Base-by-base conservation (phyloP, 176 grass and related monocot genomes). In the Rhynchospora breviuscula region DNA sequence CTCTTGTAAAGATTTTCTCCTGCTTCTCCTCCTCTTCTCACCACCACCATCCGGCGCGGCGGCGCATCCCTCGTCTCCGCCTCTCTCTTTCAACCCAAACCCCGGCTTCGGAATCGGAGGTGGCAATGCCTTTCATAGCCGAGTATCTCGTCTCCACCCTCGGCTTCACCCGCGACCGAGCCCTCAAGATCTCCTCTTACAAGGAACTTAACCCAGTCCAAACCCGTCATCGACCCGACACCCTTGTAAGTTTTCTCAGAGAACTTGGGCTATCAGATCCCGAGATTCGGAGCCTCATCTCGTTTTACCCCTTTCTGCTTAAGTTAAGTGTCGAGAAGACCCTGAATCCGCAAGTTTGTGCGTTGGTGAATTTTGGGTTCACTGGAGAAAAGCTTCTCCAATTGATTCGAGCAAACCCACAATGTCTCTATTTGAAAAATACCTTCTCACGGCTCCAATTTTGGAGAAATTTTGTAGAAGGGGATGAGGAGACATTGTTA, bases 121-220 rank as follows among this genome's bases (percentile, higher is more conserved):
- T 25, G 19, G 40, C 65, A 9, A 25, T 81, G 35, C 79, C 79
- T 33, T 52, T 81, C 60, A 81, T 67, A 47, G 59, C 60, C 18
- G 60, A 63, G 10, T 75, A 51, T 63, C 58, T 64, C 58, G n/a
- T 67, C 79, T 81, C 79, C 59, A 67, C 61, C 57, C 51, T 82
- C 11, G 44, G 45, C 8, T 82, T 82, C 79, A 26, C 60, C 40
- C 19, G 2, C 21, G 79, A 31, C 29, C 21, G 44, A 25, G 79
- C 62, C 8, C 59, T 82, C 70, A 78, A 45, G 23, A 12, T 77
- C 12, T 62, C 12, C 43, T 25, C 35, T 47, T 21, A 9, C 45
- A 64, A 3, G 21, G 6, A 23, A 2, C 6, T 82, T 17, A 8
- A 0, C 19, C 12, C 11, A 22, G n/a, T 82, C 60, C 51, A 49